Base-by-base conservation (phyloP, 352 stramenopile species). In the Globisporangium middletonii region DNA sequence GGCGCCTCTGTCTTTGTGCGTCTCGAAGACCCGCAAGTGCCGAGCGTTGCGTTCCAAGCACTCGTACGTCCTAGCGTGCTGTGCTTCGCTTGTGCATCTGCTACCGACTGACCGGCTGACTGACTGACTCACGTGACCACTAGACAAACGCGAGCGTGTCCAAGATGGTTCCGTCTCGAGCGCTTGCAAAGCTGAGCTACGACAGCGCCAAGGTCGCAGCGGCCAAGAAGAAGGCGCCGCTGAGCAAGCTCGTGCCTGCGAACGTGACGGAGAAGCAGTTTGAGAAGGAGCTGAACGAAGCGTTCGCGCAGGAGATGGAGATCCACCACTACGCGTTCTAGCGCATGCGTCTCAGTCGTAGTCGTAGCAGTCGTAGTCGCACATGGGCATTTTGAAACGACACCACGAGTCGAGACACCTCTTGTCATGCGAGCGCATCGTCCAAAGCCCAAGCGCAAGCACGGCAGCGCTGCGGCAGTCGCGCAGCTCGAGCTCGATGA, bases 271-370 rank as follows among this genome's bases (percentile, higher is more conserved):
- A 83, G 12, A 71, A 72, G 23, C 71, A 86, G n/a, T 57, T 84
- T n/a, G 83, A 92, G 60, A 85, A 78, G 43, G 75, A 88, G 53
- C 56, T 89, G 44, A 92, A 92, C 43, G 62, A 75, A 30, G 75
- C 69, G 18, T 84, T 92, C 53, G 75, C 72, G 23, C 23, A 79
- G 57, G 73, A 90, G 57, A 72, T 88, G 72, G 78, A 67, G 4
- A 75, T 90, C 49, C 67, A 64, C 12, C 75, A 78, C 38, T 71
- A 84, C 49, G 59, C 67, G 16, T 77, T 79, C 48, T 83, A 58
- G 42, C 5, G 3, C 12, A 19, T 15, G 23, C 19, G 43, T 28
- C 15, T 9, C n/a, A n/a, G n/a, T n/a, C 33, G 23, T 23, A 23
- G 30, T 44, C 49, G 48, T 9, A 28, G 16, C 13, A 51, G 46